phyloP scores from a whole-genome alignment of 768 basidiomycete genomes.

The Trametes cinnabarina region DNA sequence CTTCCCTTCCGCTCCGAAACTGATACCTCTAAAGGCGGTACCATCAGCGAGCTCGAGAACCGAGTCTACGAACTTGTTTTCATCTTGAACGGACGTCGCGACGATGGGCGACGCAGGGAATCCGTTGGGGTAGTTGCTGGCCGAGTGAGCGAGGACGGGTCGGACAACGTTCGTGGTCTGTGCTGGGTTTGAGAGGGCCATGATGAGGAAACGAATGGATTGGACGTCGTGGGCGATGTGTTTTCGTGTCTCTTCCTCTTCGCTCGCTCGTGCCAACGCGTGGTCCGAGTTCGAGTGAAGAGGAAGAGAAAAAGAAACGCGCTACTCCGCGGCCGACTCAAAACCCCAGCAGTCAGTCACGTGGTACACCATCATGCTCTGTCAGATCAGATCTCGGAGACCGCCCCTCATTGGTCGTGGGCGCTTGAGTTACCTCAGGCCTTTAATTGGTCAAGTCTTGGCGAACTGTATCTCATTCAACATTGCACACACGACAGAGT shows the following conservation, averaged over 20 bases:
- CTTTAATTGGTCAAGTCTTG: too few relatives aligned
- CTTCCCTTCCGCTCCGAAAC: slow-evolving; percentile 90
- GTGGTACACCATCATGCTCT: background rate
- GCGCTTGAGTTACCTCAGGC: too few relatives aligned
- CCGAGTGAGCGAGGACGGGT: slow-evolving; percentile 45
- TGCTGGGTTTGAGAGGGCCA: slow-evolving; percentile 23
- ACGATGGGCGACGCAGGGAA: slow-evolving; percentile 36
- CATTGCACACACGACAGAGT: too few relatives aligned
- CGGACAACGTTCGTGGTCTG: slow-evolving; percentile 28
- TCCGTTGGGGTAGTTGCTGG: slow-evolving; percentile 39
- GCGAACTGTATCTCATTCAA: too few relatives aligned
- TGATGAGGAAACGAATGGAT: slow-evolving; percentile 8
- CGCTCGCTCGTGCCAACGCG: slow-evolving; percentile 28
- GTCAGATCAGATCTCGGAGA: slow-evolving; percentile 7
- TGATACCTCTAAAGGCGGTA: slow-evolving; percentile 81
- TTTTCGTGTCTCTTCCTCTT: slow-evolving; percentile 30
- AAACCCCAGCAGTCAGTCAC: slow-evolving; percentile 5
- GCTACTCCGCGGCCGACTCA: slow-evolving; percentile 4
- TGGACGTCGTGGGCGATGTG: background rate
- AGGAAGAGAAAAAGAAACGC: slow-evolving; percentile 31
- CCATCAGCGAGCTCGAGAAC: slow-evolving; percentile 92
- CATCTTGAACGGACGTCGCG: slow-evolving; percentile 29
- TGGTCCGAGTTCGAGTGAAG: slow-evolving; percentile 27
- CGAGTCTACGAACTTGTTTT: slow-evolving; percentile 43
- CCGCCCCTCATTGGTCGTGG: too few relatives aligned